Evolutionary conservation across 1,284 basidiomycete species (phyloP), one percentile per base, ranked within the genome.

Genomic region (Papiliotrema nemorosa): DNA sequence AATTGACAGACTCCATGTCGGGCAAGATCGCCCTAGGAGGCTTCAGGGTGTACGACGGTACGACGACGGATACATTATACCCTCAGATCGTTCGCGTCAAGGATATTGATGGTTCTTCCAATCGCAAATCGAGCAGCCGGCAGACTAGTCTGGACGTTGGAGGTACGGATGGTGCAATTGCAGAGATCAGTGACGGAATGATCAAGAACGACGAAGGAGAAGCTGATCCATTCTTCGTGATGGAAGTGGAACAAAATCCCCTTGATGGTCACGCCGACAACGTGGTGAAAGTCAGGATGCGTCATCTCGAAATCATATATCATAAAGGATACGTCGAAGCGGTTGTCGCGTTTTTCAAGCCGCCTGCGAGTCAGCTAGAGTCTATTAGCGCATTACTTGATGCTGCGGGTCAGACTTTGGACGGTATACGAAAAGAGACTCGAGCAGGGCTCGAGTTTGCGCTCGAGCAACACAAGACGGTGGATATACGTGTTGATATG

Each of bases 221-320:
- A 7, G 52, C 50, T 6, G 84, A 90, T 46, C 88, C 93, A 2
- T 97, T 99, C 80, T 92, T 99, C 74, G 89, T 82, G 61, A 76
- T 96, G 64, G 90, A 88, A 66, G 90, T 93, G 60, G 97, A 98
- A 76, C 85, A 86, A 54, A 93, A 91, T 60, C 97, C 96, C 7
- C 78, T 97, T 37, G 91, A 97, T 71, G 85, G 87, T 47, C 84
- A 90, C 39, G 93, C 97, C 31, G 94, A 98, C 71, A 96, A 83
- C 64, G 91, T 87, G 0, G 77, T 98, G 49, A 88, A 87, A 5
- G 83, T 97, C 48, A 85, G 85, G 52, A 90, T 99, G 87, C 84
- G 92, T 5, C 90, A 94, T 64, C 88, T 97, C 84, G 94, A 99
- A 75, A 90, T 99, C 60, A 89, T 99, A 50, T 99, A 99, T 67